Conservation (phyloP, 2,329 filamentous ascomycete genomes). For the Exophiala sp. region DNA sequence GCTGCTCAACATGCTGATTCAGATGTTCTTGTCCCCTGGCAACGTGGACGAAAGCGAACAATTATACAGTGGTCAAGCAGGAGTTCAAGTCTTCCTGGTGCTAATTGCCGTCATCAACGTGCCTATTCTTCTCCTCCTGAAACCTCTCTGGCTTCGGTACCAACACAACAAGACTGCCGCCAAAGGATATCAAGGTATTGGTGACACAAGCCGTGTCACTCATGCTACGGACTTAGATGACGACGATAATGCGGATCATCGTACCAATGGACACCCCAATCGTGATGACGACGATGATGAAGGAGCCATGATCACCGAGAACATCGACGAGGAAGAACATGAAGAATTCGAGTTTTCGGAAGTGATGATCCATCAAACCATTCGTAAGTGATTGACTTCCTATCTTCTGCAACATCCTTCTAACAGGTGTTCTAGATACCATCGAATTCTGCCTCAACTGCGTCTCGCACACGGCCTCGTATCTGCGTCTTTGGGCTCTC, state of each 20-base stretch:
- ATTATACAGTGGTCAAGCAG: conserved; percentile 73
- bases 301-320: conserved; percentile 84
- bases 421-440: conserved; percentile 29
- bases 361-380: conserved; percentile 98
- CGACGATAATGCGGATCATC: conserved; percentile 16
- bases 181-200: conserved; percentile 87
- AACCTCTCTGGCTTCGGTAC: conserved; percentile 90
- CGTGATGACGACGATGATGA: conserved; percentile 74
- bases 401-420: conserved; percentile 1
- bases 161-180: conserved; percentile 88
- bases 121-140: conserved; percentile 85
- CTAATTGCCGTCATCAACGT: conserved; percentile 82
- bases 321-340: conserved; percentile 73
- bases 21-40: conserved; percentile 95
- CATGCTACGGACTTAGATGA: conserved; percentile 88
- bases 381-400: conserved; percentile 63
- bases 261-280: conserved; percentile 61
- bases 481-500: conserved; percentile 95
- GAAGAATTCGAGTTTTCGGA: conserved; percentile 98
- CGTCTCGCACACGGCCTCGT: conserved; percentile 97
- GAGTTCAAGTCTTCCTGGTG: conserved; percentile 73
- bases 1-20: conserved; percentile 97
- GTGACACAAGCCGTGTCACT: conserved; percentile 74
- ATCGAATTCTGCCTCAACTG: conserved; percentile 96
- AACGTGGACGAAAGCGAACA: conserved; percentile 62